Base-by-base conservation (phyloP, 768 basidiomycete genomes). In the Mycena galopus region DNA sequence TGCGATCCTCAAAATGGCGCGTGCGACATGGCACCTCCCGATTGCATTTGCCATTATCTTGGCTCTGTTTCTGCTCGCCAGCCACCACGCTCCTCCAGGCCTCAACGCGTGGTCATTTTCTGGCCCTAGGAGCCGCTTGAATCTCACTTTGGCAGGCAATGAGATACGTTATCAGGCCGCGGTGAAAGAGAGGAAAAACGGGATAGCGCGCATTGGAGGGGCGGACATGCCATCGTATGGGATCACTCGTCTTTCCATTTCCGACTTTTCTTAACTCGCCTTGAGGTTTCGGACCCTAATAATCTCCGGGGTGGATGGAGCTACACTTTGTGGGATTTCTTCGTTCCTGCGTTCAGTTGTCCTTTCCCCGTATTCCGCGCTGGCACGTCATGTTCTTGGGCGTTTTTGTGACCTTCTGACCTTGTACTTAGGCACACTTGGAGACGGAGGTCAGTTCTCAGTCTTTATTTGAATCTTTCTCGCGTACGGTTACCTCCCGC, bases 371-470 rank as follows among this genome's bases (percentile, higher is more conserved):
- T 78, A 3, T 73, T 75, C 42, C 78, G 81, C 33, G 73, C 81
- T 33, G 81, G 66, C 53, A 12, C 2, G 44, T 21, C 25, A 17
- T 61, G 47, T 56, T 25, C 21, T 55, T 8, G n/a, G 33, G 8
- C 11, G 33, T 14, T 35, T 25, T 33, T 81, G 61, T 47, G 44
- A 47, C 3, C 21, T 6, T n/a, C 7, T 6, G 44, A 7, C 21
- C 9, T 30, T 60, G 11, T 27, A 17, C 27, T 4, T 27, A 68
- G 71, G 81, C 59, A 81, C 81, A n/a, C 75, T 88, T 37, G 87
- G 86, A 29, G 88, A 88, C 73, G 87, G 88, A 23, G 59, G 59
- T 44, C n/a, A 60, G 59, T 29, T 5, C 25, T 14, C 8, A 9
- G 3, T 23, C 7, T 1, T 19, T 21, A 16, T n/a, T 16, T 16